phyloP scores from a whole-genome alignment of 2,329 filamentous ascomycete genomes.

The Diaporthe citriasiana region DNA sequence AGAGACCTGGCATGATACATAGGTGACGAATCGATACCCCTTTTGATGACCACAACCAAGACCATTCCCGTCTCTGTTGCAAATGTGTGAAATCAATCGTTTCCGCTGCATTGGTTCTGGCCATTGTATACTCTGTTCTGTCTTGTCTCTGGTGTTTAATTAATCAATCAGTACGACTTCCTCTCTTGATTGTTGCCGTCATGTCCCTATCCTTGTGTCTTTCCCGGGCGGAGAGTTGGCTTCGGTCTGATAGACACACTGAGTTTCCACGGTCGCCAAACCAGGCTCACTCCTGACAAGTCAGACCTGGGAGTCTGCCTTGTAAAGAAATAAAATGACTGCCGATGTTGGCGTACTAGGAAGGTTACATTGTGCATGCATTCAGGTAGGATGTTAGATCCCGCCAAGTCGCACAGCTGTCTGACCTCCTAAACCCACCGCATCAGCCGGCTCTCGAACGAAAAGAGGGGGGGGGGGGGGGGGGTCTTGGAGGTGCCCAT shows the following conservation, averaged over 20 bases:
- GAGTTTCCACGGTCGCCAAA: neutral
- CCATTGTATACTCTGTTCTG: neutral
- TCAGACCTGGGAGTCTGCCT: neutral
- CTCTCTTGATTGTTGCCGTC: too few relatives aligned
- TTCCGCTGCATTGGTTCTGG: too few relatives aligned
- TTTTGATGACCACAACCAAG: neutral
- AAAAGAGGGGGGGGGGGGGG: too few relatives aligned
- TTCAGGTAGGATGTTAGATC: too few relatives aligned
- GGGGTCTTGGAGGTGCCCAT: neutral
- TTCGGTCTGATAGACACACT: neutral
- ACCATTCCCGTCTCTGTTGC: neutral
- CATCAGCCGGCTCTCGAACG: neutral
- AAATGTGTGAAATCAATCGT: neutral
- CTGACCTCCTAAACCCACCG: neutral
- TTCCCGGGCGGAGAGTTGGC: too few relatives aligned
- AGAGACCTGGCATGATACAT: neutral
- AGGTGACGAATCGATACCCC: conserved; percentile 25
- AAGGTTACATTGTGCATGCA: neutral
- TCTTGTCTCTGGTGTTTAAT: too few relatives aligned
- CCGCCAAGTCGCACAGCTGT: neutral
- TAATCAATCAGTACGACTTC: neutral
- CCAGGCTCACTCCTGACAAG: neutral
- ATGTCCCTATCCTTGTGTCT: too few relatives aligned
- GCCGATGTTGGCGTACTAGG: neutral
- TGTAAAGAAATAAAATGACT: too few relatives aligned